These are phyloP conservation scores for Pichia sp. DNA, from an alignment of 1,139 yeast genomes.

Conservation along the genomic window DNA sequence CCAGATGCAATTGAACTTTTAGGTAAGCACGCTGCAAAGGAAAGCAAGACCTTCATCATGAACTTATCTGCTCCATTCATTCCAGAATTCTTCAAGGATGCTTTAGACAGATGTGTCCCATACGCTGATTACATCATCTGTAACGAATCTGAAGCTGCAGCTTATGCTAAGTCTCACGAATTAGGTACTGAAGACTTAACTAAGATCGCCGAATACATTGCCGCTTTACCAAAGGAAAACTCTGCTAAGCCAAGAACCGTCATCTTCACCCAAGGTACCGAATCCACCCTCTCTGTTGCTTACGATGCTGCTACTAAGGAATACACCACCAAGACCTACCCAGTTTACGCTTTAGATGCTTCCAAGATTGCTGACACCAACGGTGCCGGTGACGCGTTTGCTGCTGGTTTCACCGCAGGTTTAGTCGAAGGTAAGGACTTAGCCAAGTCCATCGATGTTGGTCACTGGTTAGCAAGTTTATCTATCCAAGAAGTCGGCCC, in stretches of 20 bases:
- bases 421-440: conserved; percentile 72
- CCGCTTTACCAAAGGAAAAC: conserved; percentile 77
- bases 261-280: conserved; percentile 89
- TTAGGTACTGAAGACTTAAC: conserved; percentile 60
- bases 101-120: conserved; percentile 75
- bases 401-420: conserved; percentile 95
- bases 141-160: conserved; percentile 96
- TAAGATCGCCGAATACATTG: conserved; percentile 80
- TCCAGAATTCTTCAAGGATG: conserved; percentile 92
- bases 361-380: conserved; percentile 83
- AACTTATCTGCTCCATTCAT: conserved; percentile 97
- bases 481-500: conserved; percentile 96
- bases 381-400: conserved; percentile 99
- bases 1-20: conserved; percentile 89
- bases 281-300: conserved; percentile 77
- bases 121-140: conserved; percentile 93
- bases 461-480: conserved; percentile 95
- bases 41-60: conserved; percentile 78
- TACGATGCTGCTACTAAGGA: conserved; percentile 47
- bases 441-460: conserved; percentile 68
- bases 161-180: conserved; percentile 85
- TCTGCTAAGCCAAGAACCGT: conserved; percentile 73
- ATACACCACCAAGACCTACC: conserved; percentile 49
- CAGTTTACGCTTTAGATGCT: conserved; percentile 69
- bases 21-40: conserved; percentile 88